phyloP scores from a whole-genome alignment of 163 green algal genomes.

The Scenedesmus sp. region DNA sequence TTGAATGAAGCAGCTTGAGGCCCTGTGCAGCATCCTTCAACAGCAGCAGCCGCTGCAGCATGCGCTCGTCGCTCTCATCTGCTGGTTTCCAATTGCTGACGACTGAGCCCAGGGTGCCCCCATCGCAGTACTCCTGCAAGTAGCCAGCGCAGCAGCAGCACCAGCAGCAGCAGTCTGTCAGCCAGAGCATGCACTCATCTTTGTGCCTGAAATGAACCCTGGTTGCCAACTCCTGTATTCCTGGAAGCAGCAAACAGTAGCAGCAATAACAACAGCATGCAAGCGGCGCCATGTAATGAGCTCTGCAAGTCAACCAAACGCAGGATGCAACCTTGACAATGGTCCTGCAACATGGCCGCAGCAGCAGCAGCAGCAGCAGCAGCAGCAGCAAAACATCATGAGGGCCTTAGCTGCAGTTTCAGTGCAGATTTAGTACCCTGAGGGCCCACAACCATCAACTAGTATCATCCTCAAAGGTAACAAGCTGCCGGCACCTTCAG shows the following conservation, averaged over 20 bases:
- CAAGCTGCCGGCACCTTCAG: too few relatives aligned
- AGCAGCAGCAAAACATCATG: too few relatives aligned
- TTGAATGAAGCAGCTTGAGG: slow-evolving; percentile 7
- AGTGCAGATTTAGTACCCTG: too few relatives aligned
- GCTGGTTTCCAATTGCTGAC: neutral
- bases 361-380: neutral
- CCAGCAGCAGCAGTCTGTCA: neutral
- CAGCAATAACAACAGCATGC: neutral
- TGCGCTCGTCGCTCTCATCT: slow-evolving; percentile 1
- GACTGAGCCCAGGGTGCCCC: slow-evolving; percentile 1
- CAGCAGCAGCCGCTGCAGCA: slow-evolving; percentile 52
- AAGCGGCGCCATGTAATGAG: too few relatives aligned
- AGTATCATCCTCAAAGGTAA: too few relatives aligned
- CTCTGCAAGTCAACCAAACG: too few relatives aligned
- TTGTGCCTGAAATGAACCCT: neutral
- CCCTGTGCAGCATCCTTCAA: slow-evolving; percentile 21
- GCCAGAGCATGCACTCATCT: neutral
- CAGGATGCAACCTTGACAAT: too few relatives aligned
- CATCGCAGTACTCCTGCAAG: slow-evolving; percentile 32
- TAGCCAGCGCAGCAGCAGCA: neutral
- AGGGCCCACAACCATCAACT: too few relatives aligned
- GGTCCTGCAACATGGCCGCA: neutral
- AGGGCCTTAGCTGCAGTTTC: too few relatives aligned
- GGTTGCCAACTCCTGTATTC: neutral
- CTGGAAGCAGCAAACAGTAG: neutral